Evolutionary conservation across 495 filamentous ascomycete genomes (phyloP).

Genomic region (Xylaria bambusicola): DNA sequence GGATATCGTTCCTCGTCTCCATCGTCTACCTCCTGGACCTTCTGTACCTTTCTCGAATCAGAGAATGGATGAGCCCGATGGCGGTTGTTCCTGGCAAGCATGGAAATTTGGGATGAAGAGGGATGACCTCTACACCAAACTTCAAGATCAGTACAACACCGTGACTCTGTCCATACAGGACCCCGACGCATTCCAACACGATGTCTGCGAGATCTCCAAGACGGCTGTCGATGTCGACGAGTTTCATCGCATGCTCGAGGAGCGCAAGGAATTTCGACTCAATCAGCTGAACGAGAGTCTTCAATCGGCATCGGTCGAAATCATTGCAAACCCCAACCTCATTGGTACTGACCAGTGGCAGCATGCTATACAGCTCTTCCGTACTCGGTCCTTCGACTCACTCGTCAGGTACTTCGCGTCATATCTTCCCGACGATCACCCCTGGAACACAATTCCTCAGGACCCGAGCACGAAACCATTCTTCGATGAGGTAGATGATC

Average conservation of each 20-base stretch:
- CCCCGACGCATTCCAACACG: constrained; percentile 36
- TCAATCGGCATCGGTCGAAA: constrained; percentile 52
- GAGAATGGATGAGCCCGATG: constrained; percentile 51
- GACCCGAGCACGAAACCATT: constrained; percentile 34
- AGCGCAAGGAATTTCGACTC: constrained; percentile 49
- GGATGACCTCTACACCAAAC: constrained; percentile 36
- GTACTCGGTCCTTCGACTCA: constrained; percentile 53
- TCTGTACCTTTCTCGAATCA: not conserved
- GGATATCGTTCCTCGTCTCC: not conserved
- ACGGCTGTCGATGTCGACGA: constrained; percentile 43
- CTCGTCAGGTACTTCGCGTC: constrained; percentile 53
- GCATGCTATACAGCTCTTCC: constrained; percentile 52
- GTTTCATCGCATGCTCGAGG: constrained; percentile 47
- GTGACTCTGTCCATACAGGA: constrained; percentile 35
- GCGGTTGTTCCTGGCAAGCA: constrained; percentile 47
- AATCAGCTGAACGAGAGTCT: constrained; percentile 49
- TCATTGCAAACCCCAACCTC: constrained; percentile 51
- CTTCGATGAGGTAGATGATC: constrained; percentile 39
- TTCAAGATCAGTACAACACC: constrained; percentile 38
- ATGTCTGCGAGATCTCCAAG: constrained; percentile 46
- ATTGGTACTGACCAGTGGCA: constrained; percentile 55
- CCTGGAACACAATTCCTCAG: constrained; percentile 34
- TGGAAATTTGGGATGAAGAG: constrained; percentile 51
- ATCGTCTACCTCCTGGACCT: not conserved
- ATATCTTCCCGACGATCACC: constrained; percentile 48